Evolutionary conservation across 768 basidiomycete genomes (phyloP), one percentile per base, ranked within the genome.

Genomic region (Tricholoma bakamatsutake): DNA sequence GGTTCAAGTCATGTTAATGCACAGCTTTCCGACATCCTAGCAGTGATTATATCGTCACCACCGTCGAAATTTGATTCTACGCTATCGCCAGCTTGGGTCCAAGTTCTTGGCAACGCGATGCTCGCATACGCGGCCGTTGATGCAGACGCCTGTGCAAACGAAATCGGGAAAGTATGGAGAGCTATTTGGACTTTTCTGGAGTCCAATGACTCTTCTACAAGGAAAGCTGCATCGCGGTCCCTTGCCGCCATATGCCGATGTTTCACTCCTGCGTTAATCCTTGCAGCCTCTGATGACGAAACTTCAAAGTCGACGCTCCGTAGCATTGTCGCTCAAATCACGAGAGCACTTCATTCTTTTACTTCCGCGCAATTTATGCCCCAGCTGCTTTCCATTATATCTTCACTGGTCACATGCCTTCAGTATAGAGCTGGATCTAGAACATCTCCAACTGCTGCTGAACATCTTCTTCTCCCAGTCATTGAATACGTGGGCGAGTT

Each of bases 101-200:
- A 78, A 43, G 81, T 92, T 2, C 73, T 94, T 12, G 92, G 88
- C 11, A 82, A 81, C 55, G 80, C 84, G 12, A 82, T 92, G 77
- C 73, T 85, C 39, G 81, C 87, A 0, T 88, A 83, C 67, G 78
- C 78, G 33, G 66, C 71, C 15, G 67, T 76, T 4, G 76, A 87
- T 57, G 63, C 77, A 2, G 71, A 77, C 1, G 74, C 76, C 4
- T 83, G 82, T 46, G 71, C 81, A 1, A 63, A 67, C 3, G 82
- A 88, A 61, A 66, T 93, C 0, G 68, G 68, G 34, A 80, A 77
- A 61, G 84, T 85, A 1, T 94, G 91, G 90, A 87, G 82, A 66
- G 76, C 77, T 2, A 69, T 85, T 2, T 93, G 90, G 88, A 71
- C 76, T 13, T 93, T 88, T 70, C 76, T 95, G 54, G 91, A 93